Percentiles rank a stretch among this genome's conserved stretches.
phyloP scores from a whole-genome alignment of 495 filamentous ascomycete genomes.

The Aspergillus avenaceus region DNA sequence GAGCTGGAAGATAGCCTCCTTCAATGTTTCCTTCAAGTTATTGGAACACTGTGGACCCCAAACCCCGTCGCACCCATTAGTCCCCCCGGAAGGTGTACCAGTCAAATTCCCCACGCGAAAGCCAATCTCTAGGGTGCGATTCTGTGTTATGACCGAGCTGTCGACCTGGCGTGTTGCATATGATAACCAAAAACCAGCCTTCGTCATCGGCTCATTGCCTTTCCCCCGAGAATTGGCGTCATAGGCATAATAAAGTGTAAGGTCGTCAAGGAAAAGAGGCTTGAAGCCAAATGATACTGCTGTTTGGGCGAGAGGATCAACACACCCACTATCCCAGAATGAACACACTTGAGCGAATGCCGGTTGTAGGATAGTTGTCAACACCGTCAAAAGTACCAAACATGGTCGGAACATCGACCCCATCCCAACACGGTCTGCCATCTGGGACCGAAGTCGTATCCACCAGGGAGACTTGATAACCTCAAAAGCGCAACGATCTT shows the following conservation, averaged over 20 bases:
- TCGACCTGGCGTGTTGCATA: slow-evolving; percentile 32
- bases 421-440: slow-evolving; percentile 15
- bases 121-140: slow-evolving; percentile 38
- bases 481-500: slow-evolving; percentile 19
- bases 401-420: slow-evolving; percentile 16
- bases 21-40: slow-evolving; percentile 28
- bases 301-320: slow-evolving; percentile 42
- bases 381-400: slow-evolving; percentile 13
- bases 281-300: slow-evolving; percentile 33
- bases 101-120: slow-evolving; percentile 41
- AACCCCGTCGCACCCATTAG: slow-evolving; percentile 42
- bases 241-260: slow-evolving; percentile 39
- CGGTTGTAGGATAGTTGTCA: slow-evolving; percentile 17
- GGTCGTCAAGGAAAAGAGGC: slow-evolving; percentile 34
- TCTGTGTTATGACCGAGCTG: slow-evolving; percentile 26
- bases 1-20: slow-evolving; percentile 26
- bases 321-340: slow-evolving; percentile 37
- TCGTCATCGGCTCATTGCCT: slow-evolving; percentile 36
- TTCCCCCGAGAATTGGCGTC: slow-evolving; percentile 32
- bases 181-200: slow-evolving; percentile 38
- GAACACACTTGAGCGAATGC: slow-evolving; percentile 32
- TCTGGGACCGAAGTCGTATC: slow-evolving; percentile 9
- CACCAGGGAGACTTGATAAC: slow-evolving; percentile 20
- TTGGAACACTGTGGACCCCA: slow-evolving; percentile 35
- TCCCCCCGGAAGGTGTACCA: slow-evolving; percentile 29